Evolutionary conservation across 2,329 filamentous ascomycete genomes (phyloP), one percentile per base, ranked within the genome.

Genomic region (Macrophomina pseudophaseolina): DNA sequence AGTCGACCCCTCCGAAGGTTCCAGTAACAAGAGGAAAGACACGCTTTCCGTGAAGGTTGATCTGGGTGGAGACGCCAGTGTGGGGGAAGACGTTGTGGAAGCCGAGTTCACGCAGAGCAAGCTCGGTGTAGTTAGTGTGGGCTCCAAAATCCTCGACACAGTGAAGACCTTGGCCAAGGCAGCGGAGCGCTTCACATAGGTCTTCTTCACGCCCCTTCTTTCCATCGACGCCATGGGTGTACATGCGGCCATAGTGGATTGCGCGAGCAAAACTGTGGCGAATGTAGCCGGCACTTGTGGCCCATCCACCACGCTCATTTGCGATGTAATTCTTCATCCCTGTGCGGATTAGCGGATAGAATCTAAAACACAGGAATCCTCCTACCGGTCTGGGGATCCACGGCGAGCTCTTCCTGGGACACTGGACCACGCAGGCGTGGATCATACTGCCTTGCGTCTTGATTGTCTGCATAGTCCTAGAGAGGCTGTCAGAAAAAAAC

Each of bases 271-370:
- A 82, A 18, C 80, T 81, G 71, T 86, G 78, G 51, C 76, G 79
- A 68, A 97, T 85, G 74, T 94, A 97, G 46, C 91, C 94, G 7
- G 91, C 83, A 69, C 93, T 97, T 23, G 95, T 99, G 1, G 94
- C 92, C 91, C 94, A 97, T 48, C 87, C 86, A 4, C 93, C 92
- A 14, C 81, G 83, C 77, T 98, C 94, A 74, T 97, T 98, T 68
- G 94, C 89, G 71, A 99, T 98, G 78, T 99, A 99, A 77, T 98
- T 98, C 80, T 98, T 99, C 94, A 99, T 97, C n/a, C 94, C 94
- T 74, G 40, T 18, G 16, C 18, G 16, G 9, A 33, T 68, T 49
- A 68, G 40, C 32, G 14, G 11, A 3, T 11, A 40, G 44, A 52
- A 38, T 2, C 14, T 14, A 8, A 9, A 7, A 4, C 3, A 30